Base-by-base conservation (phyloP, 1,284 basidiomycete genomes). In the Coniferiporia sulphurascens region DNA sequence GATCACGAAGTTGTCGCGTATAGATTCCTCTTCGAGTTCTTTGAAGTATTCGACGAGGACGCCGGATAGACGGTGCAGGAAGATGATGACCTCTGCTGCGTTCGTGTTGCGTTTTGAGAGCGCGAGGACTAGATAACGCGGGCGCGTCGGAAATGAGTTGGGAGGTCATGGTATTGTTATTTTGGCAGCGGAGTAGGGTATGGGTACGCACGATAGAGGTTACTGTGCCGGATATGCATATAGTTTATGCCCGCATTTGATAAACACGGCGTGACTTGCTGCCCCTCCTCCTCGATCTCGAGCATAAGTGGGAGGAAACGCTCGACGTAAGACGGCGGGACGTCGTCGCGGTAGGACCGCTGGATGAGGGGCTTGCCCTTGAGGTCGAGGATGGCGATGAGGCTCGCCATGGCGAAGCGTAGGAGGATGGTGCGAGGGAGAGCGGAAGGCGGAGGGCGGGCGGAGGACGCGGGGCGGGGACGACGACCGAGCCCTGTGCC, bases 361-460 rank as follows among this genome's bases (percentile, higher is more conserved):
- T 98, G 96, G 66, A 99, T 99, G 59, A 99, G 84, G 34, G 95
- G 93, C 75, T 99, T 99, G 69, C 96, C 96, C 79, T 98, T 98
- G 74, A 99, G 85, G 74, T 99, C 96, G 69, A 98, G 89, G 68
- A 99, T 97, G 50, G 96, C 94, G 65, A 98, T 87, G 59, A 92
- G 78, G 63, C 79, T 81, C 49, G 82, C 80, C 81, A 83, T 83
- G 35, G 52, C 62, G 38, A 21, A n/a, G 48, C 36, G n/a, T 27
- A 22, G 19, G 7, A 2, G 10, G 17, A 55, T n/a, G 38, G 10
- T 19, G 9, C 8, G 44, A 46, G 13, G 44, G 44, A 5, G 44
- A 45, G 19, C 7, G 22, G 17, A 21, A 12, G 12, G 21, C 3
- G 22, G 10, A 51, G 15, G 22, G 13, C 7, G 13, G 13, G 27